Percentiles rank a stretch among this genome's conserved stretches.
Evolutionary conservation across 768 basidiomycete genomes (phyloP).

Genomic region (Clathrus columnatus): DNA sequence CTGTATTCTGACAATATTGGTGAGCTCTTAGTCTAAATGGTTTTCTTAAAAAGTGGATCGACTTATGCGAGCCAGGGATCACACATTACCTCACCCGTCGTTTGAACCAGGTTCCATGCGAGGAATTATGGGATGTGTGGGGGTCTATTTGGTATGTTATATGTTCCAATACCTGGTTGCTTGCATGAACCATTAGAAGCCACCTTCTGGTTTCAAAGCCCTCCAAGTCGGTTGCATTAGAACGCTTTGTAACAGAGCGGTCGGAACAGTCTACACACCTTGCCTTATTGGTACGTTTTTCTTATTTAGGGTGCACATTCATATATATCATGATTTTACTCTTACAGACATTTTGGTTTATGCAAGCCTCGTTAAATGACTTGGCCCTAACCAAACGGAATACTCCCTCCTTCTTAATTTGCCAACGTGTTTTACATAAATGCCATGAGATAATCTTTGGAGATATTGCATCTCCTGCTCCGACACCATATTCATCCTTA

Average conservation of each 20-base stretch:
- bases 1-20: constrained; percentile 81
- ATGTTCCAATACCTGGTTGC: constrained; percentile 6
- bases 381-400: constrained; percentile 49
- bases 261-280: constrained; percentile 90
- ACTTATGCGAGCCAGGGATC: constrained; percentile 30
- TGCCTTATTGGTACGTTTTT: constrained; percentile 78
- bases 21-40: neutral
- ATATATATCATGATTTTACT: constrained; percentile 5
- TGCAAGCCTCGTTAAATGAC: constrained; percentile 91
- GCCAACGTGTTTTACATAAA: constrained; percentile 81
- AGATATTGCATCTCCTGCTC: constrained; percentile 60
- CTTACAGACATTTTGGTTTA: constrained; percentile 89
- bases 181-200: constrained; percentile 32
- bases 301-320: constrained; percentile 14
- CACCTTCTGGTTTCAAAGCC: constrained; percentile 92
- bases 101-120: constrained; percentile 54
- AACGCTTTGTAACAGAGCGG: constrained; percentile 85
- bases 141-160: constrained; percentile 71
- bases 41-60: neutral
- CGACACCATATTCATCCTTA: constrained; percentile 60
- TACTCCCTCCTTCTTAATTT: constrained; percentile 78
- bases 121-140: constrained; percentile 79
- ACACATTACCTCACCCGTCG: constrained; percentile 82
- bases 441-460: constrained; percentile 97
- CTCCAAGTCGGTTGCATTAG: constrained; percentile 84